phyloP scores from a whole-genome alignment of 2,329 filamentous ascomycete species.

The Cladophialophora chaetospira region DNA sequence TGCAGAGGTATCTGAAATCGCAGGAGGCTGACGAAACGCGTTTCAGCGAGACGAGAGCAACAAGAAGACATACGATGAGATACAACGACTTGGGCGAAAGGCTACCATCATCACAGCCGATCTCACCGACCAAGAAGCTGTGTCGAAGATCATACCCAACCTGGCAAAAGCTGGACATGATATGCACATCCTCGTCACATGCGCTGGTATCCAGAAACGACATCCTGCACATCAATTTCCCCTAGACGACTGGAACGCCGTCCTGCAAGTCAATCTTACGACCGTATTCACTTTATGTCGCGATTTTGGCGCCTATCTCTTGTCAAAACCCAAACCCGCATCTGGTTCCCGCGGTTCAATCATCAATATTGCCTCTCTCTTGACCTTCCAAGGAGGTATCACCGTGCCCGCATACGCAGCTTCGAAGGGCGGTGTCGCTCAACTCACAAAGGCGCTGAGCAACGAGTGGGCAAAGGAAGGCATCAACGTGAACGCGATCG shows the following conservation, averaged over 20 bases:
- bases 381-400: constrained; percentile 83
- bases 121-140: constrained; percentile 44
- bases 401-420: constrained; percentile 88
- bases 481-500: constrained; percentile 83
- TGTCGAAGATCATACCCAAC: constrained; percentile 44
- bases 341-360: constrained; percentile 47
- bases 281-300: constrained; percentile 77
- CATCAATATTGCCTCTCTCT: constrained; percentile 81
- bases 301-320: constrained; percentile 78
- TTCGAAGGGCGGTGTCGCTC: constrained; percentile 79
- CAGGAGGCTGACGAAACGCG: not conserved
- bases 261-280: constrained; percentile 84
- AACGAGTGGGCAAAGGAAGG: constrained; percentile 85
- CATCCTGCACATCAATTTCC: constrained; percentile 77
- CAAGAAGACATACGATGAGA: constrained; percentile 44
- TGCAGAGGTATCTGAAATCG: too few species aligned
- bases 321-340: constrained; percentile 52
- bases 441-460: constrained; percentile 79
- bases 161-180: constrained; percentile 50
- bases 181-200: constrained; percentile 80
- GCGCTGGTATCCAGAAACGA: constrained; percentile 80
- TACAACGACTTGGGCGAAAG: constrained; percentile 43
- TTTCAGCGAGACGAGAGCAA: constrained; percentile 48
- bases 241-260: constrained; percentile 73
- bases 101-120: constrained; percentile 49